Conservation (phyloP, 352 stramenopile genomes). For the Phytophthora capsici region DNA sequence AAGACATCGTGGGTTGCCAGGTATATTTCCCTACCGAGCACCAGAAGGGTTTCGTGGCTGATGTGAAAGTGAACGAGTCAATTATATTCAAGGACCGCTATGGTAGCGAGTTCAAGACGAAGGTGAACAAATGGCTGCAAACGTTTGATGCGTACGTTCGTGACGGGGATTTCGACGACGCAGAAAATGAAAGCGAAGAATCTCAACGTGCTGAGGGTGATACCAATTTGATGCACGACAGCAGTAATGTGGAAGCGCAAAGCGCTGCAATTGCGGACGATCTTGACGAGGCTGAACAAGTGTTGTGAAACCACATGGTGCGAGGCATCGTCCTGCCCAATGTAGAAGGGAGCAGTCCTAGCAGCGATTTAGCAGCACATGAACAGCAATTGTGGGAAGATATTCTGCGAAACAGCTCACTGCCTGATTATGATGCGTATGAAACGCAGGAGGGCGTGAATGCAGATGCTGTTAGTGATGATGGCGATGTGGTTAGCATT, state of each 20-base stretch:
- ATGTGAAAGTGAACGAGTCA: neutral
- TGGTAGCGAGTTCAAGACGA: neutral
- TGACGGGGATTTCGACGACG: neutral
- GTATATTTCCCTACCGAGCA: neutral
- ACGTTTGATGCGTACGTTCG: neutral
- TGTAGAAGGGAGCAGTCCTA: neutral
- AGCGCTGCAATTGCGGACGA: too few relatives aligned
- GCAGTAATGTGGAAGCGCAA: too few relatives aligned
- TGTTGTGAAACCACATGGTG: too few relatives aligned
- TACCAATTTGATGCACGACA: too few relatives aligned
- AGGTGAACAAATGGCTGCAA: neutral
- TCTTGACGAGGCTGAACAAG: too few relatives aligned
- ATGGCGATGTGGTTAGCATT: neutral
- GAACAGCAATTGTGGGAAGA: neutral
- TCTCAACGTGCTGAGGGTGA: too few relatives aligned
- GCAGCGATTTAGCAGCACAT: neutral
- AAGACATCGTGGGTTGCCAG: neutral
- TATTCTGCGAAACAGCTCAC: neutral
- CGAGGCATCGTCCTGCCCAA: too few relatives aligned
- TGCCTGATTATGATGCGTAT: neutral
- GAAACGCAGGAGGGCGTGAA: neutral
- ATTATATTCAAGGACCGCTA: constrained; percentile 4
- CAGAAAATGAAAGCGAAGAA: neutral
- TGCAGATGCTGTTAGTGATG: neutral
- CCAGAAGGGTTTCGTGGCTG: neutral